Conservation (phyloP, 106 monocot genomes). For the Dactylorhiza incarnata region DNA sequence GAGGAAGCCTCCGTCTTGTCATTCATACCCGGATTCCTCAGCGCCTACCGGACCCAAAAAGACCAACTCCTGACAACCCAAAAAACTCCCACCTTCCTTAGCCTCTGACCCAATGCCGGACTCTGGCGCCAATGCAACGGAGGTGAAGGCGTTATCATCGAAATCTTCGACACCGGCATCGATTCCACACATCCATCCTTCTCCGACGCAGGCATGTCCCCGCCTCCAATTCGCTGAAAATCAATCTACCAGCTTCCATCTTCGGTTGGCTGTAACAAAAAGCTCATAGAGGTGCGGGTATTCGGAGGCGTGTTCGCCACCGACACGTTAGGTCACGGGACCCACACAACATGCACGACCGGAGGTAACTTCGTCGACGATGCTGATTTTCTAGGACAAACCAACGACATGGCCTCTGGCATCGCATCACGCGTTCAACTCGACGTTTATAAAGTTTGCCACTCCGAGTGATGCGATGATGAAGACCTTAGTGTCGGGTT, state of each 20-base stretch:
- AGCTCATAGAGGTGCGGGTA: background rate
- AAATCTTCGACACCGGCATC: background rate
- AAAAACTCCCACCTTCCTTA: slow-evolving; percentile 29
- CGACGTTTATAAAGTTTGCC: slow-evolving; percentile 43
- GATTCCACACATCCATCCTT: too few species aligned
- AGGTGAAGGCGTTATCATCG: slow-evolving; percentile 24
- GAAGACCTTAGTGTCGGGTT: slow-evolving; percentile 26
- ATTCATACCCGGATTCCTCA: too few species aligned
- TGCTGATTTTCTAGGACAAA: slow-evolving; percentile 18
- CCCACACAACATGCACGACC: slow-evolving; percentile 46
- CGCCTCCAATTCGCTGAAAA: slow-evolving; percentile 31
- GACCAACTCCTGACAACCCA: too few species aligned
- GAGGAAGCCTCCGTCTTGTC: background rate
- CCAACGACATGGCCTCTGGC: slow-evolving; percentile 19
- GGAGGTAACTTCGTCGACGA: slow-evolving; percentile 27
- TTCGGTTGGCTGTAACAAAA: slow-evolving; percentile 15
- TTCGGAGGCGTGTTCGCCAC: background rate
- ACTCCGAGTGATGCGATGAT: background rate
- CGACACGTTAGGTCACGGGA: slow-evolving; percentile 30
- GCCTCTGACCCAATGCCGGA: background rate
- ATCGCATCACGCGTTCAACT: slow-evolving; percentile 39
- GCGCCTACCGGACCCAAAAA: too few species aligned
- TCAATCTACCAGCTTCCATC: slow-evolving; percentile 5
- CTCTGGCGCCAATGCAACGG: background rate
- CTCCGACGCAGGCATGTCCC: slow-evolving; percentile 5